phyloP scores from a whole-genome alignment of 1,139 yeast species.

The Blastobotrys indianensis region DNA sequence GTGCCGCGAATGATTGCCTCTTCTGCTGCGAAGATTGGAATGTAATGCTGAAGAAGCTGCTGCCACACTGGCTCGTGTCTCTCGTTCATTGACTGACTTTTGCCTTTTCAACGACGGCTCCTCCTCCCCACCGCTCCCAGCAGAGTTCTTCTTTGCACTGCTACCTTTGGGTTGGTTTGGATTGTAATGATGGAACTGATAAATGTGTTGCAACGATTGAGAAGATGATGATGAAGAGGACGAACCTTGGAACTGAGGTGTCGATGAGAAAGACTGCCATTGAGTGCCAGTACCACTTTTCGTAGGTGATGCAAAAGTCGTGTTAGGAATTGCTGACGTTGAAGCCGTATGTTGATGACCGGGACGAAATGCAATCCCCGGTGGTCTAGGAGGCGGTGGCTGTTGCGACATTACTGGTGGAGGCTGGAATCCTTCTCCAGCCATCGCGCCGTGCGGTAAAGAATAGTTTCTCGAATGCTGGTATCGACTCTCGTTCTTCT shows the following conservation, averaged over 20 bases:
- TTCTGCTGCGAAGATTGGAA: constrained; percentile 18
- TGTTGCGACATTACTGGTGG: constrained; percentile 17
- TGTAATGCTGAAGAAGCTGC: constrained; percentile 23
- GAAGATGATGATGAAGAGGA: constrained; percentile 20
- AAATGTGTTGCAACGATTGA: constrained; percentile 21
- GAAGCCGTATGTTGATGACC: constrained; percentile 26
- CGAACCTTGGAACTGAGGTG: constrained; percentile 2
- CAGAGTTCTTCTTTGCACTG: constrained; percentile 14
- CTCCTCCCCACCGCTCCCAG: constrained; percentile 9
- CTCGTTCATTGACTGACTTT: constrained; percentile 19
- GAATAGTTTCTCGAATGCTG: constrained; percentile 25
- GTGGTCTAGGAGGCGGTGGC: constrained; percentile 17
- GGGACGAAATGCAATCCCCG: constrained; percentile 16
- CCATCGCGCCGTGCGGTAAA: constrained; percentile 23
- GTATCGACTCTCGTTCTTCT: constrained; percentile 6
- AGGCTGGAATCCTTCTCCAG: constrained; percentile 13
- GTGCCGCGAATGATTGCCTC: constrained; percentile 29
- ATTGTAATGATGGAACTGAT: constrained; percentile 26
- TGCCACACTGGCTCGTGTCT: constrained; percentile 9
- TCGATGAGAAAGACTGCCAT: not conserved
- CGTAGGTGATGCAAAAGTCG: constrained; percentile 13
- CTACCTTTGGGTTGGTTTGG: constrained; percentile 23
- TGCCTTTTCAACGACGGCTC: constrained; percentile 17
- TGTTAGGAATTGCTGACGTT: constrained; percentile 22
- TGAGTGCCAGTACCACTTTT: constrained; percentile 4